These are phyloP conservation scores for Geoglossum cookeanum DNA, from an alignment of 2,329 filamentous ascomycete species.

Conservation along the genomic window DNA sequence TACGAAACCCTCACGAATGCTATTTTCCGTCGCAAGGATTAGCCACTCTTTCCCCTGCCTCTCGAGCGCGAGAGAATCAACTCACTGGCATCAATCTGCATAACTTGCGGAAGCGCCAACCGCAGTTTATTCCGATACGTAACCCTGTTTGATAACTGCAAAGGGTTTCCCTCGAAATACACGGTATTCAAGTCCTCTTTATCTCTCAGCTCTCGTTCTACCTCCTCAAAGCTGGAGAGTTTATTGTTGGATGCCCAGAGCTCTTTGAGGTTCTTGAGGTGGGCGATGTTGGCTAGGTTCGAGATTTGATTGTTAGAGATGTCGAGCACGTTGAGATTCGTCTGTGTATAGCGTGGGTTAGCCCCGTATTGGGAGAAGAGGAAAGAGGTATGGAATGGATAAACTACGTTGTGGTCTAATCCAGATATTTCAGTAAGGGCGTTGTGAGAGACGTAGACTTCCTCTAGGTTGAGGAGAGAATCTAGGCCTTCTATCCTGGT, in stretches of 20 bases:
- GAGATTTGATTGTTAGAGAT: conserved; percentile 74
- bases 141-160: conserved; percentile 62
- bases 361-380: conserved; percentile 10
- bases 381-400: conserved; percentile 9
- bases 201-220: conserved; percentile 58
- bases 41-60: background rate
- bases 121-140: conserved; percentile 88
- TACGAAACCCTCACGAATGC: conserved; percentile 1
- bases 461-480: conserved; percentile 59
- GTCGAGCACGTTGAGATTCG: conserved; percentile 59
- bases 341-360: conserved; percentile 6
- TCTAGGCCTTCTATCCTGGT: conserved; percentile 56
- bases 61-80: conserved; percentile 16
- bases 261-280: conserved; percentile 59
- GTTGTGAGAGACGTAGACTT: conserved; percentile 93
- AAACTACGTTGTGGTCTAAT: conserved; percentile 36
- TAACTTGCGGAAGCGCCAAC: conserved; percentile 67
- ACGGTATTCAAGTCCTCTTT: conserved; percentile 73
- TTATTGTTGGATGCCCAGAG: conserved; percentile 89
- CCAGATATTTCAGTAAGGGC: conserved; percentile 60
- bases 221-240: conserved; percentile 59
- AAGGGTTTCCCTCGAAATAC: conserved; percentile 87
- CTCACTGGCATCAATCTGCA: conserved; percentile 95
- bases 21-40: background rate
- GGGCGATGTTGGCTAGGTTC: conserved; percentile 51